Evolutionary conservation across 345 rosid species (phyloP).

Genomic region (Syzygium aqueum): DNA sequence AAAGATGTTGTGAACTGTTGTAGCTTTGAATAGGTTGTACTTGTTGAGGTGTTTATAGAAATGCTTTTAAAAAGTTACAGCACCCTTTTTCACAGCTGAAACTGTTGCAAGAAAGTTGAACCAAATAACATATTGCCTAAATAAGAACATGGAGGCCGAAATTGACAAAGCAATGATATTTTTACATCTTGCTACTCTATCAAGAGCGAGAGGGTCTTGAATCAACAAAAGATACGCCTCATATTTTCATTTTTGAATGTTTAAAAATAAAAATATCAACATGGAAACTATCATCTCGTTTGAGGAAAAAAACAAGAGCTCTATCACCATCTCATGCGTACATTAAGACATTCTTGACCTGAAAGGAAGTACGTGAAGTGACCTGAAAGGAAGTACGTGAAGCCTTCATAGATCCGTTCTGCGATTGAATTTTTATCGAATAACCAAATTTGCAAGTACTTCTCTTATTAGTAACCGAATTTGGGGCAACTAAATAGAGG

Average conservation of each 20-base stretch:
- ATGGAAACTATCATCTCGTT: background rate
- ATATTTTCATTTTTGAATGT: background rate
- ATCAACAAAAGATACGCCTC: background rate
- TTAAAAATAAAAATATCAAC: rapidly evolving
- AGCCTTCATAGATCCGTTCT: background rate
- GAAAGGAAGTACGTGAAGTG: too few relatives aligned
- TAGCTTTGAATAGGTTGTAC: background rate
- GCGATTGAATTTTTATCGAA: too few relatives aligned
- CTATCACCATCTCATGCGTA: background rate
- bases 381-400: too few relatives aligned
- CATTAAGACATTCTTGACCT: too few relatives aligned
- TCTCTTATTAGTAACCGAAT: too few relatives aligned
- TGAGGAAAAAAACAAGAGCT: background rate
- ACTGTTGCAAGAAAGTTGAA: rapidly evolving
- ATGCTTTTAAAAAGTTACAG: rapidly evolving
- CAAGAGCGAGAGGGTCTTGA: background rate
- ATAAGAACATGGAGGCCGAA: background rate
- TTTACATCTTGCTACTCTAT: background rate
- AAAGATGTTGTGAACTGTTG: background rate
- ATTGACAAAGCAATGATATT: background rate
- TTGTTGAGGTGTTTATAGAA: background rate
- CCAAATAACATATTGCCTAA: background rate
- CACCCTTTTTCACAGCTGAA: background rate
- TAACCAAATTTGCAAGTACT: too few relatives aligned
- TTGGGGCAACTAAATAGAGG: too few relatives aligned